Percentiles rank a stretch among this genome's conserved stretches.
Conservation (phyloP, 176 grass and related monocot genomes). For the Elaeis guineensis region DNA sequence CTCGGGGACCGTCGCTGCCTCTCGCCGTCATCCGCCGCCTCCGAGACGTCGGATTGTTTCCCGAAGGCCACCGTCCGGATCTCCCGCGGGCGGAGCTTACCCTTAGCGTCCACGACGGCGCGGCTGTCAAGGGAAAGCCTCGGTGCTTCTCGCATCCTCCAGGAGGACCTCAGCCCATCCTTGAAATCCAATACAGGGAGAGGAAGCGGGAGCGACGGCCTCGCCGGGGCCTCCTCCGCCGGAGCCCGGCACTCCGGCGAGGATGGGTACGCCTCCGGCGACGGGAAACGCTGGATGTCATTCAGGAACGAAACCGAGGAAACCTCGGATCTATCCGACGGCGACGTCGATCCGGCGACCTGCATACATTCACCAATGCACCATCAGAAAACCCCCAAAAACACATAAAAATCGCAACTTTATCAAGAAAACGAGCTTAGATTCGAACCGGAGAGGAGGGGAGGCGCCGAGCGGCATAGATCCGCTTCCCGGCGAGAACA, state of each 20-base stretch:
- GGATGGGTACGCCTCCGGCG: neutral
- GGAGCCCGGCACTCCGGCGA: too few relatives aligned
- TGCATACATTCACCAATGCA: constrained; percentile 3
- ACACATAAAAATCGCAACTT: too few relatives aligned
- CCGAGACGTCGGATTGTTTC: neutral
- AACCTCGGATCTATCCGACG: constrained; percentile 24
- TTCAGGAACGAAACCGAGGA: constrained; percentile 3
- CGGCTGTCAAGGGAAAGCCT: constrained; percentile 29
- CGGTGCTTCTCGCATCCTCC: constrained; percentile 23
- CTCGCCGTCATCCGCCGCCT: constrained; percentile 3
- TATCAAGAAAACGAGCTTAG: too few relatives aligned
- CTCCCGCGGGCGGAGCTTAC: constrained; percentile 5
- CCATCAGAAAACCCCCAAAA: neutral
- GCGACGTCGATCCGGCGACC: constrained; percentile 23
- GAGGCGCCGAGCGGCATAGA: constrained; percentile 10
- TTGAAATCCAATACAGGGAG: neutral
- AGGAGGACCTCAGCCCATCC: constrained; percentile 11
- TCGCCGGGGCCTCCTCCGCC: too few relatives aligned
- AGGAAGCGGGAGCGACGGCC: neutral
- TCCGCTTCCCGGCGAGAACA: constrained; percentile 6
- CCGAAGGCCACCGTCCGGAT: neutral
- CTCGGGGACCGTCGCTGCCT: constrained; percentile 27
- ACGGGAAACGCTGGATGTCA: constrained; percentile 1
- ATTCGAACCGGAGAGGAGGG: constrained; percentile 2
- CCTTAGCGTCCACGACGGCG: constrained; percentile 11